phyloP scores from a whole-genome alignment of 768 basidiomycete species.

The Pholiota microspora region DNA sequence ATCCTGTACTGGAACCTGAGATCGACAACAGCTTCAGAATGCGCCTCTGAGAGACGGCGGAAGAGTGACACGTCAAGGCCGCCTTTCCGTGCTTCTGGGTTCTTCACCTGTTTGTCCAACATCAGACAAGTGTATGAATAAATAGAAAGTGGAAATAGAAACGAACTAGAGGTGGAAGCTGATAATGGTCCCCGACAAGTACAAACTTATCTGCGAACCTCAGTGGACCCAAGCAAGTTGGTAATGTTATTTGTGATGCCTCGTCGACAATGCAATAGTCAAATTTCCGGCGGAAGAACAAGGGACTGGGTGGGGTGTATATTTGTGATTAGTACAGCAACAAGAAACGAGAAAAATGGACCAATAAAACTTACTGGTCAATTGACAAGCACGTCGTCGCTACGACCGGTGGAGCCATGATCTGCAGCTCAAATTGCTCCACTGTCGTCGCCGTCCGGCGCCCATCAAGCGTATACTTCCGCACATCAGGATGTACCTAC shows the following conservation, averaged over 20 bases:
- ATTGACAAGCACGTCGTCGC: conserved; percentile 94
- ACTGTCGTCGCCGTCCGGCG: conserved; percentile 59
- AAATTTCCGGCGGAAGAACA: conserved; percentile 84
- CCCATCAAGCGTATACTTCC: conserved; percentile 64
- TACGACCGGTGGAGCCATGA: conserved; percentile 89
- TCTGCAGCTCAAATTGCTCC: conserved; percentile 78
- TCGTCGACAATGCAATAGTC: conserved; percentile 99
- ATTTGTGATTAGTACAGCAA: neutral
- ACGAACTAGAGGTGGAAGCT: conserved; percentile 88
- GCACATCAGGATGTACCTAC: conserved; percentile 83
- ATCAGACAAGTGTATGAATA: neutral
- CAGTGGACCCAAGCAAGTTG: conserved; percentile 91
- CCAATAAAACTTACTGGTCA: conserved; percentile 70
- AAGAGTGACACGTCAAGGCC: conserved; percentile 92
- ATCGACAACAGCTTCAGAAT: conserved; percentile 83
- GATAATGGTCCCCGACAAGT: conserved; percentile 96
- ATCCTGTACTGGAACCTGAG: conserved; percentile 91
- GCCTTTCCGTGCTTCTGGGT: conserved; percentile 71
- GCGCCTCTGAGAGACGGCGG: conserved; percentile 81
- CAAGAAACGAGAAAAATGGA: neutral
- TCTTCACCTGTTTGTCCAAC: conserved; percentile 61
- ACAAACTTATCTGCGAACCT: conserved; percentile 89
- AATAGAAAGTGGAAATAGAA: neutral
- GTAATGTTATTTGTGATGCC: conserved; percentile 95
- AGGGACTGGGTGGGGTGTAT: conserved; percentile 53